These are phyloP conservation scores for Skeletonema marinoi DNA, from an alignment of 108 stramenopile species.

Conservation along the genomic window DNA sequence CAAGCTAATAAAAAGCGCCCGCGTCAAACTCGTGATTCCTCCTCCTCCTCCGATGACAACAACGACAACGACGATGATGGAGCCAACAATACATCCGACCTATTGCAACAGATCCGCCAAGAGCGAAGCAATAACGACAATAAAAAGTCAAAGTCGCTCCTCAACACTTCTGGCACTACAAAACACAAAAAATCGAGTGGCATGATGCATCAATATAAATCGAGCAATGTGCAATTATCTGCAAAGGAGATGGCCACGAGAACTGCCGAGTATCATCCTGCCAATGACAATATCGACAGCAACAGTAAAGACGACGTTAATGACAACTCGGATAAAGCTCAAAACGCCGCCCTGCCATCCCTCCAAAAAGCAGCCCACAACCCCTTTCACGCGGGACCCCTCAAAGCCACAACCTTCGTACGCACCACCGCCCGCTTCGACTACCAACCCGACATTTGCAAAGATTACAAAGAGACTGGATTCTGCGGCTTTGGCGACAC, in stretches of 20 bases:
- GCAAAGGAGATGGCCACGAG: constrained; percentile 60
- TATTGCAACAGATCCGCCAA: constrained; percentile 59
- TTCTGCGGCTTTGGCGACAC: constrained; percentile 99
- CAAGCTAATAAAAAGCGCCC: background rate
- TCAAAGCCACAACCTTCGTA: constrained; percentile 84
- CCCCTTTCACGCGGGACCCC: constrained; percentile 86
- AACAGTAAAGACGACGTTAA: background rate
- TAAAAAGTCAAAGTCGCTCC: background rate
- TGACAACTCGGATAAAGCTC: background rate
- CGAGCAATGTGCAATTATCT: constrained; percentile 31
- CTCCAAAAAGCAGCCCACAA: constrained; percentile 41
- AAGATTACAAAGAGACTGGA: constrained; percentile 99
- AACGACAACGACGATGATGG: constrained; percentile 40
- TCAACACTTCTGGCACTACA: constrained; percentile 11
- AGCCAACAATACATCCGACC: constrained; percentile 19
- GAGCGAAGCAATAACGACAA: constrained; percentile 28
- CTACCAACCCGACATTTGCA: constrained; percentile 99
- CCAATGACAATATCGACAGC: constrained; percentile 13
- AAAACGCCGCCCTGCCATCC: constrained; percentile 9
- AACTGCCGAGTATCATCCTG: constrained; percentile 63
- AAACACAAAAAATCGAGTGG: background rate
- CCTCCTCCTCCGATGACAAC: constrained; percentile 14
- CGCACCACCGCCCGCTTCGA: constrained; percentile 94
- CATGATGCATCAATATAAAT: constrained; percentile 57
- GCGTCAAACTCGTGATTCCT: constrained; percentile 6